Conservation (phyloP, 495 filamentous ascomycete genomes). For the Talaromyces thailandensis region DNA sequence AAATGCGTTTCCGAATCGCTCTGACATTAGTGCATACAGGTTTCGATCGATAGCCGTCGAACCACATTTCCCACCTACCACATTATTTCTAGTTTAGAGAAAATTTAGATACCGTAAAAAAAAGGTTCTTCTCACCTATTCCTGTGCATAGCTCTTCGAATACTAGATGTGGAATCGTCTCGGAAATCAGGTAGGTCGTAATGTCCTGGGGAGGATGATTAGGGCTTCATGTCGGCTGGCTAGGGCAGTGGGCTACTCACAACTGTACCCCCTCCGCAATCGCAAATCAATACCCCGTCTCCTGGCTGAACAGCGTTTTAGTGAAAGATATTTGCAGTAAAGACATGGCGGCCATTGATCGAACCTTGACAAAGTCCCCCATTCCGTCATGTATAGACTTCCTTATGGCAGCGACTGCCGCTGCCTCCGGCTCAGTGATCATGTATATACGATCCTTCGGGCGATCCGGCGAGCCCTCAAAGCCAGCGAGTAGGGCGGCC, state of each 20-base stretch:
- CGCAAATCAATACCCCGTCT: constrained; percentile 44
- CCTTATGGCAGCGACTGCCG: constrained; percentile 43
- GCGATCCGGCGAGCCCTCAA: constrained; percentile 21
- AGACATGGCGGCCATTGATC: background rate
- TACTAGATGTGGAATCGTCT: background rate
- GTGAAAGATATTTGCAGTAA: background rate
- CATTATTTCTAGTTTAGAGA: background rate
- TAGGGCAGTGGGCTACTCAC: constrained; percentile 22
- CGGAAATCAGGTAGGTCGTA: constrained; percentile 18
- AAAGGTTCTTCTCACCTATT: background rate
- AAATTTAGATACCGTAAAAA: background rate
- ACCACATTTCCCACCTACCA: constrained; percentile 37
- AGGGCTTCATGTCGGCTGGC: background rate
- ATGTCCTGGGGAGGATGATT: constrained; percentile 29
- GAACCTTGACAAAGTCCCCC: constrained; percentile 15
- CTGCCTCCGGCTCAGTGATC: constrained; percentile 56
- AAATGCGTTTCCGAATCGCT: constrained; percentile 10
- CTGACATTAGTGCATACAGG: constrained; percentile 30
- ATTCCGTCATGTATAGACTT: constrained; percentile 16
- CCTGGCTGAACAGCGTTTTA: constrained; percentile 15
- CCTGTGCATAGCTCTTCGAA: constrained; percentile 5
- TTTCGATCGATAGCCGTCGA: constrained; percentile 37
- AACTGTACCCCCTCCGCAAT: constrained; percentile 53
- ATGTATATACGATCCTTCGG: constrained; percentile 25
- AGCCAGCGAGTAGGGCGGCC: constrained; percentile 40